phyloP scores from a whole-genome alignment of 2,329 filamentous ascomycete species.

The Alternaria conjuncta region DNA sequence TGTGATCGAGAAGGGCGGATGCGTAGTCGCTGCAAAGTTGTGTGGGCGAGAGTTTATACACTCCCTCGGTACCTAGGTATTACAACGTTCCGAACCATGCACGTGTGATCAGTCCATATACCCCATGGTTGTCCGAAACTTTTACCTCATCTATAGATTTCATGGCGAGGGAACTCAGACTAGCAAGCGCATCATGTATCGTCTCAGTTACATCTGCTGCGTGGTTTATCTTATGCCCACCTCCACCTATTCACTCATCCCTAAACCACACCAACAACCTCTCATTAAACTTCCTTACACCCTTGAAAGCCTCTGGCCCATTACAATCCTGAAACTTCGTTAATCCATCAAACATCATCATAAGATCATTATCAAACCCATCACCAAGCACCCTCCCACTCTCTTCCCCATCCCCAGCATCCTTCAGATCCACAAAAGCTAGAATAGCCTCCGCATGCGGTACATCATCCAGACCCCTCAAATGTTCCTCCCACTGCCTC shows the following conservation, averaged over 20 bases:
- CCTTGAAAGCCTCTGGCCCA: conserved; percentile 14
- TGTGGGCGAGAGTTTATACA: too few relatives aligned
- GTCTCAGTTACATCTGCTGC: background rate
- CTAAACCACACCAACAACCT: conserved; percentile 16
- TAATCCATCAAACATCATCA: conserved; percentile 18
- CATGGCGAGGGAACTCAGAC: too few relatives aligned
- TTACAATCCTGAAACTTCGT: conserved; percentile 14
- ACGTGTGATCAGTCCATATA: too few relatives aligned
- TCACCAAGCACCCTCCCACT: background rate
- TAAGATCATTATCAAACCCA: conserved; percentile 13
- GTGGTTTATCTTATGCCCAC: background rate
- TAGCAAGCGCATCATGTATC: too few relatives aligned
- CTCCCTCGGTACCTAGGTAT: too few relatives aligned
- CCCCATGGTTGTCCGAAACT: too few relatives aligned
- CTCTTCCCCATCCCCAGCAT: background rate
- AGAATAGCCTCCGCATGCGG: conserved; percentile 11
- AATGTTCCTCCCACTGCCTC: conserved; percentile 10
- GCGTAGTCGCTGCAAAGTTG: too few relatives aligned
- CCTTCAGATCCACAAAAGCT: conserved; percentile 12
- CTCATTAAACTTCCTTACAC: conserved; percentile 9
- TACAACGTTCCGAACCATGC: too few relatives aligned
- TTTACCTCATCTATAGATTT: too few relatives aligned
- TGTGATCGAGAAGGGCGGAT: background rate
- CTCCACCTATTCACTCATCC: background rate
- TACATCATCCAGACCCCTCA: conserved; percentile 4